Evolutionary conservation across 192 early-diverging fungal genomes (phyloP).

Genomic region (Linnemannia hyalina): DNA sequence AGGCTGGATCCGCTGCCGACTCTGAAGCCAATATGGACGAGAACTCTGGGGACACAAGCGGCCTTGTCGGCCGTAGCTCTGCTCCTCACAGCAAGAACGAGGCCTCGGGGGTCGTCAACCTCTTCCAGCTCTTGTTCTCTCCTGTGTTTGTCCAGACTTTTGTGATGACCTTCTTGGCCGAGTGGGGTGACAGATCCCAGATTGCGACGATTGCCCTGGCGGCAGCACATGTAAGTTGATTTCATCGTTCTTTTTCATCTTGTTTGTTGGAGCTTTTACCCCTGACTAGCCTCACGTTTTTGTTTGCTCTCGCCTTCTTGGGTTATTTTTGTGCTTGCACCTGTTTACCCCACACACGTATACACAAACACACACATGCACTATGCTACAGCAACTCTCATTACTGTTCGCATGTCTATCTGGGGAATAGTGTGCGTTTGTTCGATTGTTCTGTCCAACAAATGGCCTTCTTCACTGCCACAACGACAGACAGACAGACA

Average conservation of each 20-base stretch:
- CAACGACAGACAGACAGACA: not conserved
- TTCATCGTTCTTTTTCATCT: not conserved
- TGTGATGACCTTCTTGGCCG: conserved; percentile 95
- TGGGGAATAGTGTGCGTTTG: not conserved
- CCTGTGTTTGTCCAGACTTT: conserved; percentile 97
- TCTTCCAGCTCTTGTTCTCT: conserved; percentile 84
- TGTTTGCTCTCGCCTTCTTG: not conserved
- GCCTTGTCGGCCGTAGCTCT: conserved; percentile 5
- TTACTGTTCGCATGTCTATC: not conserved
- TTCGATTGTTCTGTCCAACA: not conserved
- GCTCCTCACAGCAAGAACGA: conserved; percentile 32
- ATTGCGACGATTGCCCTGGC: conserved; percentile 96
- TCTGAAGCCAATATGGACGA: conserved; percentile 33
- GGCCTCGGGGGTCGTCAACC: conserved; percentile 72
- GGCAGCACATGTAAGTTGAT: conserved; percentile 79
- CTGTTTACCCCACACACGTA: not conserved
- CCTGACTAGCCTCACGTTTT: not conserved
- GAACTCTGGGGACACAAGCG: conserved; percentile 33
- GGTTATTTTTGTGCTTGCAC: conserved; percentile 1
- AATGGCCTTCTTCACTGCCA: not conserved
- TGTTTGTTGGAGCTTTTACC: not conserved
- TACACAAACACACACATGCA: not conserved
- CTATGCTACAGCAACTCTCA: not conserved
- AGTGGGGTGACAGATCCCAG: conserved; percentile 98
- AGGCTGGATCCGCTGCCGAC: conserved; percentile 66